Conservation (phyloP, 345 rosid genomes). For the Aurinia saxatilis region DNA sequence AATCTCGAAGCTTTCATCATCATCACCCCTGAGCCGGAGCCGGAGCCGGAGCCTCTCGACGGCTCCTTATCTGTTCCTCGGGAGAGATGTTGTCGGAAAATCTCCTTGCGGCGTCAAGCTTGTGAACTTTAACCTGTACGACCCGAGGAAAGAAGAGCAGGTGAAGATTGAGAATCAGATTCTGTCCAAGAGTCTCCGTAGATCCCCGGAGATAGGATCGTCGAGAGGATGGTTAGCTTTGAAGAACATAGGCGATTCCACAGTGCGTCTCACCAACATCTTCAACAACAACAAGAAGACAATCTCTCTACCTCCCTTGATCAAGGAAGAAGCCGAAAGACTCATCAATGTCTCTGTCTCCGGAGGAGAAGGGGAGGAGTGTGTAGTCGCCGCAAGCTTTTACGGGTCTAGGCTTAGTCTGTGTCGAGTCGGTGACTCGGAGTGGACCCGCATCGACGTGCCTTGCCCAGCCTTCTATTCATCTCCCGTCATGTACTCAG, state of each 20-base stretch:
- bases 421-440: neutral
- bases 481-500: neutral
- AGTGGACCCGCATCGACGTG: constrained; percentile 8
- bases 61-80: no score
- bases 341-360: neutral
- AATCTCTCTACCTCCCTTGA: neutral
- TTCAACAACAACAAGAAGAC: neutral
- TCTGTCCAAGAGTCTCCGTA: no score
- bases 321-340: neutral
- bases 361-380: neutral
- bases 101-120: no score
- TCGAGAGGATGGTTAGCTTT: neutral
- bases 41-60: no score
- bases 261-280: neutral
- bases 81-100: no score
- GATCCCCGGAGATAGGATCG: no score
- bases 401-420: neutral
- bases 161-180: no score
- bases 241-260: neutral
- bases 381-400: neutral
- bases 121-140: no score
- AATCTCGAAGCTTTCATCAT: no score
- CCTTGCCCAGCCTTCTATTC: neutral
- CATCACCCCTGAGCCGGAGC: no score
- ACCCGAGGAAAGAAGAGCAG: no score